Base-by-base conservation (phyloP, 139 green algal genomes). In the Tetratostichococcus sp. region DNA sequence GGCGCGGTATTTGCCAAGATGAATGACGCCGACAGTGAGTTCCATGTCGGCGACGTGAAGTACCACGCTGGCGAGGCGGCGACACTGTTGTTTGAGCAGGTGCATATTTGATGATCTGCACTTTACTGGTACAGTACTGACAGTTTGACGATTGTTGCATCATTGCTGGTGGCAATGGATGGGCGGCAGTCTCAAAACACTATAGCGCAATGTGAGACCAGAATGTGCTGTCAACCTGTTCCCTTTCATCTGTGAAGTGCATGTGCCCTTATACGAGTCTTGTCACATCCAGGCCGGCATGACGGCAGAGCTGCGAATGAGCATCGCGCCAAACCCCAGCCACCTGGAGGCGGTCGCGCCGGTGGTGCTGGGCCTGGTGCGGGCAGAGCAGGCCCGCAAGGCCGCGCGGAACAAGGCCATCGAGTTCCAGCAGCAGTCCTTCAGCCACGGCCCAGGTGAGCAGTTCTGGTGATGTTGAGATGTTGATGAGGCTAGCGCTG, bases 291-390 rank as follows among this genome's bases (percentile, higher is more conserved):
- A 50, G 19, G 35, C 17, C 14, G 35, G 34, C 69, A 1, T 25
- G 17, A 6, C 42, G 8, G 28, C 32, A 22, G 32, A 71, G 30
- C 73, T 90, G 11, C 35, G 57, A 16, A 30, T 93, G 26, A 83
- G 50, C 35, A 78, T 93, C 39, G 86, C 86, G n/a, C 84, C 88
- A 28, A 96, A 96, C 73, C 91, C 91, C 22, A 89, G 78, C 78
- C 90, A 95, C 62, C 78, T 95, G 68, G 90, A 95, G 76, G 82
- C 82, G 30, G 85, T 96, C 21, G 78, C 79, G 42, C 84, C 91
- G 0, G 91, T 96, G 26, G 88, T 96, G 17, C 70, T 88, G 69
- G 91, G 91, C 33, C 88, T 91, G 78, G 86, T 91, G 28, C 82
- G 89, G 23, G 88, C 90, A 17, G 80, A 91, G 79, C 91, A 96